phyloP scores from a whole-genome alignment of 1,284 basidiomycete species.

The Ganoderma boninense region DNA sequence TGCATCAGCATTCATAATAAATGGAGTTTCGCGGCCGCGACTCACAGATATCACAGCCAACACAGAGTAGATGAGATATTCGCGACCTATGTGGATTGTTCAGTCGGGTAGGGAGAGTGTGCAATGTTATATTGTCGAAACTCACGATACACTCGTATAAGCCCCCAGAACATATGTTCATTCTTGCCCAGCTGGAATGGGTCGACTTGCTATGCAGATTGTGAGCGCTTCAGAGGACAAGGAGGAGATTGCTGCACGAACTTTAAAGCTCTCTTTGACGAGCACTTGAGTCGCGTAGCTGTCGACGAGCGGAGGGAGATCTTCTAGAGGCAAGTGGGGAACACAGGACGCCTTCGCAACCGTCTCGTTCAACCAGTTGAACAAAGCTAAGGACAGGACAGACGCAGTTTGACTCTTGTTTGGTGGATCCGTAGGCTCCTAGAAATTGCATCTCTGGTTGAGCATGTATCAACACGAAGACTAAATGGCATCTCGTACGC shows the following conservation, averaged over 20 bases:
- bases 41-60: constrained; percentile 8
- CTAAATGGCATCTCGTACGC: constrained; percentile 42
- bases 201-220: constrained; percentile 37
- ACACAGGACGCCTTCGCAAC: constrained; percentile 40
- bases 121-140: background rate
- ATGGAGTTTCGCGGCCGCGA: background rate
- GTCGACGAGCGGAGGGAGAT: constrained; percentile 54
- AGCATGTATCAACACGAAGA: background rate
- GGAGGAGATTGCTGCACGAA: constrained; percentile 16
- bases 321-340: constrained; percentile 40
- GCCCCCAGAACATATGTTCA: constrained; percentile 41
- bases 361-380: constrained; percentile 59
- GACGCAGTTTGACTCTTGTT: constrained; percentile 76
- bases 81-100: background rate
- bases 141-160: constrained; percentile 35
- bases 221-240: background rate
- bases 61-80: constrained; percentile 8
- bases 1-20: background rate
- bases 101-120: background rate
- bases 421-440: constrained; percentile 52
- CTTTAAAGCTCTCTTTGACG: constrained; percentile 45
- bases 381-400: constrained; percentile 61
- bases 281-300: constrained; percentile 52
- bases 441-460: background rate
- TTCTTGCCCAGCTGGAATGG: constrained; percentile 31